Evolutionary conservation across 768 basidiomycete genomes (phyloP), one percentile per base, ranked within the genome.

Genomic region (Phaeotremella skinneri): DNA sequence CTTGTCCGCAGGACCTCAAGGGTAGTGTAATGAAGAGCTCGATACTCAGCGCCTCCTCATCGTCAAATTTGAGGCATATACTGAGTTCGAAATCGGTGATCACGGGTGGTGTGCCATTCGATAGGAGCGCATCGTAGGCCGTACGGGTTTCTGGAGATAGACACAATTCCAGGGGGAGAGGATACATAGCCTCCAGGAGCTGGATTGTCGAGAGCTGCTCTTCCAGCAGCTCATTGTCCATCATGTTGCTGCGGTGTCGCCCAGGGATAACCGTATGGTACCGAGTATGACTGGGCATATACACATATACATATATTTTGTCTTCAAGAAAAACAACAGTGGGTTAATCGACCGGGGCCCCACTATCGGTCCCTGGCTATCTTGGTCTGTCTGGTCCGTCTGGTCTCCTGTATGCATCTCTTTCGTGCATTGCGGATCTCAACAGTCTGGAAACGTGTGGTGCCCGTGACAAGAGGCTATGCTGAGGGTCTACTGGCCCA

Each of bases 141-240:
- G 27, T 55, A 32, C 20, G 55, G 1, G 48, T 64, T 29, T 45
- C 59, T 25, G 32, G 30, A 1, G 58, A 39, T n/a, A 74, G 42
- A 7, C 32, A 37, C 2, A 76, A 56, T 51, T 78, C 77, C 23
- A 61, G 57, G 2, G 60, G 49, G 11, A 66, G 59, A 1, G 72
- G 64, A 43, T 72, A 76, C 63, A 76, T 66, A 11, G 72, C 67
- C 39, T 62, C 39, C n/a, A 68, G 64, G 13, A 76, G 59, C 29
- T 67, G 61, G 43, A 74, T 52, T 2, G 65, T 66, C 2, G 58
- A 53, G 21, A 70, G 56, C 25, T 71, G 67, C 0, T 58, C 37
- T 23, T 62, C 54, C 5, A 64, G 34, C 5, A 64, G 50, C 6
- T 56, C 57, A 3, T 23, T n/a, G n/a, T n/a, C n/a, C n/a, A 13